Evolutionary conservation across 305 asterid species (phyloP).

Genomic region (Ilex paraguariensis): DNA sequence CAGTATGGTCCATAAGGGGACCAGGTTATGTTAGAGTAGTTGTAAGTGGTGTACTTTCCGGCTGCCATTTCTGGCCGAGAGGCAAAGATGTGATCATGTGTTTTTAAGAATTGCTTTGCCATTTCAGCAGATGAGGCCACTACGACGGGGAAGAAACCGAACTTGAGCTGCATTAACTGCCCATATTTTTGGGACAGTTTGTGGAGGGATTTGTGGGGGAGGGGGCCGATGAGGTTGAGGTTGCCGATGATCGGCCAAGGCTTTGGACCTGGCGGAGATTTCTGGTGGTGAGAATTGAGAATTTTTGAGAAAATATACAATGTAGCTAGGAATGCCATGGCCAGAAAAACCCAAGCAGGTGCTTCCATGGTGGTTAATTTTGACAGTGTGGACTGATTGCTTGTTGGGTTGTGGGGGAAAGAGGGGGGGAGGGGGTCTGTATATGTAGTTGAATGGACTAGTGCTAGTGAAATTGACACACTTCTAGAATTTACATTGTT

Average conservation of each 20-base stretch:
- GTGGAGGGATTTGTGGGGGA: conserved; percentile 26
- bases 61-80: conserved; percentile 23
- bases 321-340: neutral
- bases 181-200: conserved; percentile 18
- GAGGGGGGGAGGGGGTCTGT: no score
- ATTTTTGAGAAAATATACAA: neutral
- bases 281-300: neutral
- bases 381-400: no score
- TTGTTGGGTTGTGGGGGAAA: no score
- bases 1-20: conserved; percentile 18
- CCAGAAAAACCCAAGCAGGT: neutral
- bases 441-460: no score
- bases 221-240: conserved; percentile 15
- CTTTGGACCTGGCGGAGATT: conserved; percentile 34
- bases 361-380: no score
- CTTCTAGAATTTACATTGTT: no score
- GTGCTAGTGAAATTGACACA: no score
- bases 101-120: conserved; percentile 26
- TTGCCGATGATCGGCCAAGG: conserved; percentile 39
- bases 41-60: conserved; percentile 17
- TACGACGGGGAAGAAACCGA: conserved; percentile 24
- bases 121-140: conserved; percentile 28
- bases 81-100: conserved; percentile 21
- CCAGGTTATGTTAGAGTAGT: conserved; percentile 14
- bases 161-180: conserved; percentile 25